phyloP scores from a whole-genome alignment of 1,284 basidiomycete genomes.

The Waitea zeae region DNA sequence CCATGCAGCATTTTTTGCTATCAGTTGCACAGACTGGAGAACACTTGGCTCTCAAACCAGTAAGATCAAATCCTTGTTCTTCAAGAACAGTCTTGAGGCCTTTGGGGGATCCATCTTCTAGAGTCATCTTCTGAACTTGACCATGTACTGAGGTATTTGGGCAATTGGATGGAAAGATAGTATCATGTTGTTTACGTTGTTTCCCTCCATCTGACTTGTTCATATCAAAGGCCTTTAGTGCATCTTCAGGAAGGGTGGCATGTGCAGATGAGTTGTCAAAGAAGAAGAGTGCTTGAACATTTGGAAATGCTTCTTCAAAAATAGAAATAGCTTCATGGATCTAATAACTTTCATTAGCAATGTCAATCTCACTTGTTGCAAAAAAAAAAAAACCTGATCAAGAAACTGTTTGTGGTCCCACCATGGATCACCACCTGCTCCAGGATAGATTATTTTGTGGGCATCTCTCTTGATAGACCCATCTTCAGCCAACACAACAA shows the following conservation, averaged over 20 bases:
- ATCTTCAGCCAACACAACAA: constrained; percentile 5
- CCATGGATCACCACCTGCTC: constrained; percentile 13
- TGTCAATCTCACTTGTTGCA: no score
- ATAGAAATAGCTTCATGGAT: constrained; percentile 5
- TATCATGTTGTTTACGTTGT: constrained; percentile 12
- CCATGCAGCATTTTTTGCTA: constrained; percentile 15
- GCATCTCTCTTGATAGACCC: constrained; percentile 5
- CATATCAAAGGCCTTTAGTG: constrained; percentile 11
- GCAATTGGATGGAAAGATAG: constrained; percentile 16
- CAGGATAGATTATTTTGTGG: constrained; percentile 13
- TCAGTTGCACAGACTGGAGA: constrained; percentile 14
- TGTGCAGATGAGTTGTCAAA: constrained; percentile 16
- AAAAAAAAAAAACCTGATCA: no score
- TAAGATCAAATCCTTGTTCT: constrained; percentile 16
- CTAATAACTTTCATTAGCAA: no score
- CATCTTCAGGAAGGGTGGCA: neutral
- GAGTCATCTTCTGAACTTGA: constrained; percentile 15
- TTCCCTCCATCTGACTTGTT: constrained; percentile 12
- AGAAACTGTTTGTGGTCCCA: constrained; percentile 12
- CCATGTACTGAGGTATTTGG: constrained; percentile 9
- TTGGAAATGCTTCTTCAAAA: constrained; percentile 10
- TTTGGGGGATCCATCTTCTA: constrained; percentile 12
- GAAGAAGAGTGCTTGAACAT: constrained; percentile 13
- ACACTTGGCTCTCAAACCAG: constrained; percentile 11
- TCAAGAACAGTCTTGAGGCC: constrained; percentile 15